Evolutionary conservation across 768 basidiomycete genomes (phyloP).

Genomic region (Tulasnella sp.): DNA sequence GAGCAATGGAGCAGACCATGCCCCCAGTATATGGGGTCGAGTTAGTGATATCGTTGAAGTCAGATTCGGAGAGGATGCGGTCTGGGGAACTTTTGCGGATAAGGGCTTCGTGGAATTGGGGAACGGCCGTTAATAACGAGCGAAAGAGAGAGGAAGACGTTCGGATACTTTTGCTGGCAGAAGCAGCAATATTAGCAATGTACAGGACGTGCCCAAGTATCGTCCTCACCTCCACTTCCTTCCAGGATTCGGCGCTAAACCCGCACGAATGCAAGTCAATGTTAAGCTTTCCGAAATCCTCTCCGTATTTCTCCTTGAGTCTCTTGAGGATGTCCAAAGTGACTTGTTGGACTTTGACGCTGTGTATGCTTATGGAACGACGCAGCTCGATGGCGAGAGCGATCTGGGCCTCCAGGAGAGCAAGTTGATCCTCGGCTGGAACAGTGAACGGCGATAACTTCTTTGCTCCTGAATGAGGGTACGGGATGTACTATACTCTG

Average conservation of each 20-base stretch:
- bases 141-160: constrained; percentile 82
- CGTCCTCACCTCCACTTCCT: constrained; percentile 53
- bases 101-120: constrained; percentile 50
- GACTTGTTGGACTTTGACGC: constrained; percentile 65
- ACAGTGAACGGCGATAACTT: constrained; percentile 69
- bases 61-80: constrained; percentile 80
- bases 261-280: constrained; percentile 90
- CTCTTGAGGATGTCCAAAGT: constrained; percentile 58
- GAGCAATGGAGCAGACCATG: constrained; percentile 63
- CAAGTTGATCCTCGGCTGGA: constrained; percentile 71
- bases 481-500: constrained; percentile 57
- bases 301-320: constrained; percentile 51
- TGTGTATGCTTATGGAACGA: constrained; percentile 79
- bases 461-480: constrained; percentile 34
- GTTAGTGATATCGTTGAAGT: constrained; percentile 59
- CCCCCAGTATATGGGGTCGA: constrained; percentile 62
- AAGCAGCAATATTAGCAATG: no score
- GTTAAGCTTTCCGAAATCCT: constrained; percentile 57
- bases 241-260: constrained; percentile 67
- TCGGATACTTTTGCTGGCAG: constrained; percentile 55
- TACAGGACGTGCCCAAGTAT: not conserved
- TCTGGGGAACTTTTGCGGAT: constrained; percentile 54
- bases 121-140: constrained; percentile 76
- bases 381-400: constrained; percentile 72
- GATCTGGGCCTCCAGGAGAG: constrained; percentile 72